phyloP scores from a whole-genome alignment of 179 eudicot genomes.

The Spinacia oleracea region DNA sequence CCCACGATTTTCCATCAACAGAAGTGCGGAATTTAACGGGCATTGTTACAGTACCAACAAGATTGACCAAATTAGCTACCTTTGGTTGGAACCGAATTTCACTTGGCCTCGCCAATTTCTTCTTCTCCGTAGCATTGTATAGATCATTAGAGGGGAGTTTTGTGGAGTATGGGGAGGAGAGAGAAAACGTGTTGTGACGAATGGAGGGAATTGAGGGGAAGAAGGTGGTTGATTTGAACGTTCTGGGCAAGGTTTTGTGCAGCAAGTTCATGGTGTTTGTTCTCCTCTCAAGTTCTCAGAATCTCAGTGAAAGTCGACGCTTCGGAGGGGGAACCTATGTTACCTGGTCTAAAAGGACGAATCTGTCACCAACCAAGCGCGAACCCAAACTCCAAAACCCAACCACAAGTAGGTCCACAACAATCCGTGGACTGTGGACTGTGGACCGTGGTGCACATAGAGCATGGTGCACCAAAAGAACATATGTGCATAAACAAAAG shows the following conservation, averaged over 20 bases:
- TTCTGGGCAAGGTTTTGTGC: conserved; percentile 17
- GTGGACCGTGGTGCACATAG: too few species aligned
- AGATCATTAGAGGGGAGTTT: neutral
- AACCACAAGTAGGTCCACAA: too few species aligned
- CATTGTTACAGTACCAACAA: conserved; percentile 50
- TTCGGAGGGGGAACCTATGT: too few species aligned
- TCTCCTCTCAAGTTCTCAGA: neutral
- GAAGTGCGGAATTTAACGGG: conserved; percentile 46
- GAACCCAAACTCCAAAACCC: too few species aligned
- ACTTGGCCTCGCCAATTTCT: conserved; percentile 41
- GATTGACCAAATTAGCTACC: conserved; percentile 57
- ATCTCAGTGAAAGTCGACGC: too few species aligned
- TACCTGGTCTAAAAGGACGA: too few species aligned
- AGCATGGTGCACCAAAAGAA: too few species aligned
- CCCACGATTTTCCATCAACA: conserved; percentile 54
- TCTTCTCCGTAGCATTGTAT: neutral
- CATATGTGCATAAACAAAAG: too few species aligned
- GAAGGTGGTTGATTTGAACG: conserved; percentile 7
- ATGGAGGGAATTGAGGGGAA: neutral
- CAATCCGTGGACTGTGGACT: too few species aligned
- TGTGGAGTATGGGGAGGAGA: conserved; percentile 17
- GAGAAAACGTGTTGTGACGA: neutral
- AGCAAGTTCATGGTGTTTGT: conserved; percentile 14
- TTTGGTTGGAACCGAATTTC: conserved; percentile 62
- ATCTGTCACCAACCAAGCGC: too few species aligned